Base-by-base conservation (phyloP, 2,329 filamentous ascomycete genomes). In the Aureobasidium leucospermi region DNA sequence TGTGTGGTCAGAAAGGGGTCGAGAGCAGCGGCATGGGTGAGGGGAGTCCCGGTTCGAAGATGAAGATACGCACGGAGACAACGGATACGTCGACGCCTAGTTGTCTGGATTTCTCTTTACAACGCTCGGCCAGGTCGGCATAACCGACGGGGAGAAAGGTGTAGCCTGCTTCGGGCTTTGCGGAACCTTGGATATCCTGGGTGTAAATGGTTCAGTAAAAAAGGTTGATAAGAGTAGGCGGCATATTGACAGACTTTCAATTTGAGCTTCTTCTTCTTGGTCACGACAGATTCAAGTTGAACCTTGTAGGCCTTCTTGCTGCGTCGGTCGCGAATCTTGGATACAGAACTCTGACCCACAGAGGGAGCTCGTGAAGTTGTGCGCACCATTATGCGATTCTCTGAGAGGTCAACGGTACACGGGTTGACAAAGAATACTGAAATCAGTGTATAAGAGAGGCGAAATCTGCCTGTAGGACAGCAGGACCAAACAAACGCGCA, bases 91-190 rank as follows among this genome's bases (percentile, higher is more conserved):
- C 76, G 41, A 79, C 71, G 31, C 78, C 78, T 64, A 78, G 76
- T 65, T 79, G 77, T 55, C 81, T 76, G 64, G 83, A 85, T 42
- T 80, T 68, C 65, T 85, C 82, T 69, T 85, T 86, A 71, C 81
- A 82, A 60, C 78, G 78, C 48, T 78, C 78, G 16, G 83, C 84
- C 51, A 87, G 75, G 58, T 81, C 78, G 1, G 82, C 81, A 62
- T 83, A 81, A 28, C 84, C 84, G 47, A 81, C 78, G 23, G 81
- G 79, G 52, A 86, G 78, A 65, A 84, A 85, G 0, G 78, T 81
- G 67, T 85, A 86, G n/a, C 82, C 83, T 49, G 71, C 70, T 9
- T 82, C 83, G 23, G 83, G 75, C 64, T 78, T 74, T 53, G 57
- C 49, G 7, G 41, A 39, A 13, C 39, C 52, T 43, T 38, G 29